Conservation (phyloP, 192 early-diverging fungal genomes). For the Lunasporangiospora selenospora region DNA sequence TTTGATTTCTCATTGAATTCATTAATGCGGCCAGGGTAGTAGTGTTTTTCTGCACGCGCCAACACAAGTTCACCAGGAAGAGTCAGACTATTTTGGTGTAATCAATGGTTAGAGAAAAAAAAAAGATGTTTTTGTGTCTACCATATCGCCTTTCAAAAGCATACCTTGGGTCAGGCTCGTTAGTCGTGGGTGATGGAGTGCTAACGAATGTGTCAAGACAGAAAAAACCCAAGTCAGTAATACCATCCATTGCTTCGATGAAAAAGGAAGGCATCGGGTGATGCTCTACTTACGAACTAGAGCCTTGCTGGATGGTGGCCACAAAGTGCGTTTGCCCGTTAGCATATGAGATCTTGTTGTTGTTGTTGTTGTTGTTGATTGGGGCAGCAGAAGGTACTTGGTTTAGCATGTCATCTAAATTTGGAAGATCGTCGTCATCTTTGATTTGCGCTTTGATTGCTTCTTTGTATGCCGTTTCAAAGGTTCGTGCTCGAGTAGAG, state of each 20-base stretch:
- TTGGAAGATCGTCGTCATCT: constrained; percentile 39
- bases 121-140: too few relatives aligned
- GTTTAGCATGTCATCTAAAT: constrained; percentile 24
- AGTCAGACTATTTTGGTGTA: constrained; percentile 25
- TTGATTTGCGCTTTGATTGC: constrained; percentile 24
- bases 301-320: too few relatives aligned
- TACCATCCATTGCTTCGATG: too few relatives aligned
- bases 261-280: background rate
- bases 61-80: constrained; percentile 35
- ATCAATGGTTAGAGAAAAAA: too few relatives aligned
- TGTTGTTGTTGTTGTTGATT: background rate
- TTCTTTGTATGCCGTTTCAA: constrained; percentile 11
- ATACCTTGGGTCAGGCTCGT: too few relatives aligned
- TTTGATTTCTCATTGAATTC: constrained; percentile 35
- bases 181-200: too few relatives aligned
- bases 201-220: too few relatives aligned
- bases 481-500: background rate
- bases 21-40: constrained; percentile 25
- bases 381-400: constrained; percentile 1
- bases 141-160: too few relatives aligned
- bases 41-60: constrained; percentile 13
- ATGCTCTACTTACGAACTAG: background rate
- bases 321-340: too few relatives aligned
- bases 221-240: too few relatives aligned
- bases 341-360: too few relatives aligned